Evolutionary conservation across 2,329 filamentous ascomycete genomes (phyloP), one percentile per base, ranked within the genome.

Genomic region (Claviceps sp.): DNA sequence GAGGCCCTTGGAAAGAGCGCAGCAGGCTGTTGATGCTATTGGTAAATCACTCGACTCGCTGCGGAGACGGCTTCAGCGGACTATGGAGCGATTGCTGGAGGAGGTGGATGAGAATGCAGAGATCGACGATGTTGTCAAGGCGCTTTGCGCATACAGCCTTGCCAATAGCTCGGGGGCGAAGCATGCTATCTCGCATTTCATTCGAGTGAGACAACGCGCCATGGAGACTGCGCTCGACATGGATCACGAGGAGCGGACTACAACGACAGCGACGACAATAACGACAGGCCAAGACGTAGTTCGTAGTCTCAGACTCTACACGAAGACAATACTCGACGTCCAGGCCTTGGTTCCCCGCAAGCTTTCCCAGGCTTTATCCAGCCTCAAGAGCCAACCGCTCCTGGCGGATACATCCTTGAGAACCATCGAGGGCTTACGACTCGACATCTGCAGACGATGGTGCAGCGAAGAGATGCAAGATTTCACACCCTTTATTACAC

Each of bases 401-500:
- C 69, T 96, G 3, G 79, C 80, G n/a, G 86, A 94, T 62, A 67
- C 75, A 1, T 75, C 82, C 1, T 71, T 96, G 17, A 75, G 77
- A 50, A 68, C 71, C 1, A 66, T 93, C 1, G 80, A 86, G 56
- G 84, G 83, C 16, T 69, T 95, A 13, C 79, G 86, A 38, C 70
- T 96, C 26, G 88, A 95, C 61, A 69, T 93, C 9, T 82, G 88
- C 60, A 80, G 83, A 56, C 76, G 77, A 20, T 95, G 89, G 86
- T 86, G 93, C 55, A 78, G 85, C 17, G 82, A 89, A 7, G 88
- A 94, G 54, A 86, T 95, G 43, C 80, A 79, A 46, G 85, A 85
- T 57, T 96, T 94, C 62, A 91, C 83, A 1, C 90, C 90, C 0
- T 95, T 88, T 70, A 86, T 94, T 38, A 82, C 86, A 34, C 83